Evolutionary conservation across 345 rosid genomes (phyloP).

Genomic region (Salix koriyanagi): DNA sequence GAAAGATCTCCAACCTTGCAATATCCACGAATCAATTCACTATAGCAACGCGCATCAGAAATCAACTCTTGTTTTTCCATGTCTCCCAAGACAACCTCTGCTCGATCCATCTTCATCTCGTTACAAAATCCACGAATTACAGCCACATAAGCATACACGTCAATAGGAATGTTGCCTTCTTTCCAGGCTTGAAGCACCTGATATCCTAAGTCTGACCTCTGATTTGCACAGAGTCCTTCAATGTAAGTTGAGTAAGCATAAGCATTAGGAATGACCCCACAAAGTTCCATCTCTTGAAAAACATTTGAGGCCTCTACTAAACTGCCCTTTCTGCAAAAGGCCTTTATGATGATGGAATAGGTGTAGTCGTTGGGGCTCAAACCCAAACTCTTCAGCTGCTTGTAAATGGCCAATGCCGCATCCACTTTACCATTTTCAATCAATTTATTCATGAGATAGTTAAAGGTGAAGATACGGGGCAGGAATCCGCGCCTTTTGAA

Average conservation of each 20-base stretch:
- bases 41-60: constrained; percentile 42
- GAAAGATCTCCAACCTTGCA: constrained; percentile 41
- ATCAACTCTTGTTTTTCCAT: constrained; percentile 47
- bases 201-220: constrained; percentile 11
- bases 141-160: constrained; percentile 15
- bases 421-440: constrained; percentile 3
- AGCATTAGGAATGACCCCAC: background rate
- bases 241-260: constrained; percentile 12
- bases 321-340: background rate
- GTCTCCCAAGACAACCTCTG: constrained; percentile 37
- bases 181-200: constrained; percentile 26
- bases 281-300: constrained; percentile 9
- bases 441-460: constrained; percentile 11
- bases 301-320: constrained; percentile 10
- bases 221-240: constrained; percentile 14
- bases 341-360: background rate
- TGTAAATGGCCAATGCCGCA: constrained; percentile 7
- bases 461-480: constrained; percentile 15
- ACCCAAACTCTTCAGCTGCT: constrained; percentile 15
- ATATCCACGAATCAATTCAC: constrained; percentile 40
- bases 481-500: constrained; percentile 4
- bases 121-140: constrained; percentile 19
- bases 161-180: constrained; percentile 29
- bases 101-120: constrained; percentile 36
- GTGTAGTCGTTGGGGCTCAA: constrained; percentile 13